Conservation (phyloP, 352 stramenopile species). For the Phytophthora foliorum region DNA sequence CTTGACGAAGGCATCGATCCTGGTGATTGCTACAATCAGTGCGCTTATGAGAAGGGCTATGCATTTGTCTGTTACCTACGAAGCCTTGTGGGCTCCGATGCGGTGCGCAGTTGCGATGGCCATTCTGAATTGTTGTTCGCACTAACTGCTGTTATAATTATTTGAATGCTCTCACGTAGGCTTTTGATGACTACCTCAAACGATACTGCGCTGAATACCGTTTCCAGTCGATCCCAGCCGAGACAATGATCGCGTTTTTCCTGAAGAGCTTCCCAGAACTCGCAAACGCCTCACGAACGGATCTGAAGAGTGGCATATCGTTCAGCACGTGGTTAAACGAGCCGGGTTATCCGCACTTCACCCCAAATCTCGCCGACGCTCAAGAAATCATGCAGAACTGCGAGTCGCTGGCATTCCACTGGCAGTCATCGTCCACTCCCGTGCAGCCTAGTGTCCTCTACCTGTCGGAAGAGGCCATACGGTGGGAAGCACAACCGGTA, state of each 20-base stretch:
- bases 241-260: constrained; percentile 80
- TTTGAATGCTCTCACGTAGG: constrained; percentile 29
- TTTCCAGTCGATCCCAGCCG: constrained; percentile 82
- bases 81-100: constrained; percentile 69
- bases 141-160: background rate
- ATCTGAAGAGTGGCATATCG: constrained; percentile 70
- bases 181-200: constrained; percentile 78
- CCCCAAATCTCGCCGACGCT: constrained; percentile 70
- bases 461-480: constrained; percentile 64
- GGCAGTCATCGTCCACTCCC: constrained; percentile 54
- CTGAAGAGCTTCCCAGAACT: constrained; percentile 72
- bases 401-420: constrained; percentile 74
- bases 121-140: background rate
- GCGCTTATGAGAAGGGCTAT: constrained; percentile 87
- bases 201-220: constrained; percentile 71
- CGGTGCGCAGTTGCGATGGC: constrained; percentile 32
- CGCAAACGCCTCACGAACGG: constrained; percentile 45
- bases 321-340: constrained; percentile 78
- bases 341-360: constrained; percentile 67
- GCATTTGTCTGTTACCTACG: constrained; percentile 82
- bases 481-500: constrained; percentile 66
- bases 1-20: constrained; percentile 82
- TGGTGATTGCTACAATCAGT: constrained; percentile 86
- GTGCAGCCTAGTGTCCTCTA: constrained; percentile 76
- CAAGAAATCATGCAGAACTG: constrained; percentile 78